Evolutionary conservation across 305 asterid species (phyloP), one percentile per base, ranked within the genome.

Genomic region (Withania somnifera): DNA sequence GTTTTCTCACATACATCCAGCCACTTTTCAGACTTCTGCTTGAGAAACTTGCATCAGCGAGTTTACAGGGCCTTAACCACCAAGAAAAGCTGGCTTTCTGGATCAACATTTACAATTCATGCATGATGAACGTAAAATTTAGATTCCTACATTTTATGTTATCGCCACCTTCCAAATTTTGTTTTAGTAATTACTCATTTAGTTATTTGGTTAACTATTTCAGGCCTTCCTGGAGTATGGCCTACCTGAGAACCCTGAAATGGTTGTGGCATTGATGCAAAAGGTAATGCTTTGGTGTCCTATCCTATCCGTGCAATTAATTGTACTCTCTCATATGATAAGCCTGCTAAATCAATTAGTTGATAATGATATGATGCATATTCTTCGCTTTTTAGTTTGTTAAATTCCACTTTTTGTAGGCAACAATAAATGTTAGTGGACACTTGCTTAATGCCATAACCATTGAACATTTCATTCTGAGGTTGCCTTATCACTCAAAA

Each of bases 41-140:
- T 76, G 92, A 88, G 86, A 91, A 90, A 81, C 92, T 92, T 53
- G 90, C 88, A 24, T 80, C 84, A 30, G 91, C 87, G 17, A 86
- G 87, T 82, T 83, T 91, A 83, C 86, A 87, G 69, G 93, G 91
- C 83, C 92, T 91, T 61, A 88, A 82, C 71, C 97, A 92, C 87
- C 98, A 92, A 76, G 91, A 90, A 85, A 94, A 94, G 89, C 97
- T 94, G 30, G 96, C 98, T 79, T 94, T 91, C 85, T 94, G 98
- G 97, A 91, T 94, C 83, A 92, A 94, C 87, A 89, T 88, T 85
- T 93, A 93, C 88, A 93, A 93, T 88, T 88, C 95, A 0, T 93
- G 97, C 90, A 93, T 93, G 93, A 92, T 93, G 97, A 93, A 92
- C 85, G 97, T 93, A 89, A 11, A 92, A 22, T 80, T 75, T 26